A percentile compares a stretch with the other conserved stretches of the same genome.
Conservation (phyloP, 495 filamentous ascomycete genomes). For the Bombardia bombarda region DNA sequence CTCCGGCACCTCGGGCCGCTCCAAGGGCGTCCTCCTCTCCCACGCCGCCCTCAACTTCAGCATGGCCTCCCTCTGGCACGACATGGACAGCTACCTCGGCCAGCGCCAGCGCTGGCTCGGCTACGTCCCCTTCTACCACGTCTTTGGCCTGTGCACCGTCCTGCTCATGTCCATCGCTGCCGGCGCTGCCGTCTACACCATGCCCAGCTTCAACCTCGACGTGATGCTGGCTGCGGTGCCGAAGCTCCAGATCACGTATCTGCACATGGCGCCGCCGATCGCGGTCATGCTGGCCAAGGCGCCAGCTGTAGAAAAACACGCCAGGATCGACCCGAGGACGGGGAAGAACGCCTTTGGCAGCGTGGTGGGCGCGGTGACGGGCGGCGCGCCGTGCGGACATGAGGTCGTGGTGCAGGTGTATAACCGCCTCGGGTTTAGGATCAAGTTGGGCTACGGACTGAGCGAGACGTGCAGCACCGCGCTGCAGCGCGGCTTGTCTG, state of each 20-base stretch:
- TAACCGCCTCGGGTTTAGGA: slow-evolving; percentile 56
- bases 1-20: slow-evolving; percentile 72
- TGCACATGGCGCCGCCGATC: slow-evolving; percentile 63
- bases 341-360: slow-evolving; percentile 14
- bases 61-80: slow-evolving; percentile 21
- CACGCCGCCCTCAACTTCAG: slow-evolving; percentile 41
- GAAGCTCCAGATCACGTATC: slow-evolving; percentile 46
- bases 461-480: slow-evolving; percentile 61
- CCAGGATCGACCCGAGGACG: slow-evolving; percentile 39
- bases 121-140: slow-evolving; percentile 28
- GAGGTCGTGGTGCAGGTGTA: slow-evolving; percentile 57
- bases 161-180: slow-evolving; percentile 51
- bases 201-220: slow-evolving; percentile 51
- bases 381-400: slow-evolving; percentile 57
- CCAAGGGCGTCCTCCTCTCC: slow-evolving; percentile 73
- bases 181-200: slow-evolving; percentile 51
- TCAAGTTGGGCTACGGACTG: slow-evolving; percentile 64
- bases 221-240: slow-evolving; percentile 45
- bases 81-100: slow-evolving; percentile 27
- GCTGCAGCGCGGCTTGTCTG: slow-evolving; percentile 44
- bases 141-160: slow-evolving; percentile 26
- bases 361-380: slow-evolving; percentile 25
- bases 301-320: slow-evolving; percentile 51
- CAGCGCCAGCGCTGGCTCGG: slow-evolving; percentile 49
- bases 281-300: slow-evolving; percentile 60